Evolutionary conservation across 176 grass and related monocot genomes (phyloP).

Genomic region (Hsuehochloa calcarea): DNA sequence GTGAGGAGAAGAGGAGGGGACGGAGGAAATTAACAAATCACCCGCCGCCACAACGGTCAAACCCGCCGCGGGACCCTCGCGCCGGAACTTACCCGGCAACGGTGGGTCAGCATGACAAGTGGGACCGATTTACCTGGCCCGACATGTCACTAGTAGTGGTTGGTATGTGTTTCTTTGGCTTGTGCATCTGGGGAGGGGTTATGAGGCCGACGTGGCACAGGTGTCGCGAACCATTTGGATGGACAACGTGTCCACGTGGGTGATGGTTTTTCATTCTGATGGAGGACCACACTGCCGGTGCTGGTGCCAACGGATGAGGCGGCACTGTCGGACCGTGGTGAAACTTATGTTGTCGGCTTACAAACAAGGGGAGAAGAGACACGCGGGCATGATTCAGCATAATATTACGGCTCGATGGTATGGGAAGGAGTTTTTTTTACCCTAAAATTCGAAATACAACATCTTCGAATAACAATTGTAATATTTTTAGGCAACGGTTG

Average conservation of each 20-base stretch:
- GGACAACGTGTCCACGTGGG: neutral
- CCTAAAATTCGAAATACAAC: too few relatives aligned
- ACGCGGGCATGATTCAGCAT: too few relatives aligned
- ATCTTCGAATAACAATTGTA: too few relatives aligned
- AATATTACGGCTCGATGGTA: too few relatives aligned
- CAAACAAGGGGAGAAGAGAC: too few relatives aligned
- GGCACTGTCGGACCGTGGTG: accelerated
- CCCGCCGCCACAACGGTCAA: neutral
- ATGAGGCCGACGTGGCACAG: conserved; percentile 17
- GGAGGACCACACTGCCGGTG: too few relatives aligned
- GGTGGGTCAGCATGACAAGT: neutral
- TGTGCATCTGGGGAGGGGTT: too few relatives aligned
- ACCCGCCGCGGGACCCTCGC: neutral
- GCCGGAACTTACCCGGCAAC: neutral
- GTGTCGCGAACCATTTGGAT: neutral
- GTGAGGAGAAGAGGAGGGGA: neutral
- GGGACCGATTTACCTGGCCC: accelerated
- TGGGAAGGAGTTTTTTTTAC: too few relatives aligned
- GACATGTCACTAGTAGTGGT: neutral
- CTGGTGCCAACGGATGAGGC: too few relatives aligned
- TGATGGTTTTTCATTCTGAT: neutral
- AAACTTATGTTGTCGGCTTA: neutral
- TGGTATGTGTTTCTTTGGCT: accelerated
- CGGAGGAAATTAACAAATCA: neutral
- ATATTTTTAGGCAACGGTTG: too few relatives aligned